Percentiles rank a stretch among this genome's conserved stretches.
Conservation (phyloP, 768 basidiomycete genomes). For the Kwoniella sp. region DNA sequence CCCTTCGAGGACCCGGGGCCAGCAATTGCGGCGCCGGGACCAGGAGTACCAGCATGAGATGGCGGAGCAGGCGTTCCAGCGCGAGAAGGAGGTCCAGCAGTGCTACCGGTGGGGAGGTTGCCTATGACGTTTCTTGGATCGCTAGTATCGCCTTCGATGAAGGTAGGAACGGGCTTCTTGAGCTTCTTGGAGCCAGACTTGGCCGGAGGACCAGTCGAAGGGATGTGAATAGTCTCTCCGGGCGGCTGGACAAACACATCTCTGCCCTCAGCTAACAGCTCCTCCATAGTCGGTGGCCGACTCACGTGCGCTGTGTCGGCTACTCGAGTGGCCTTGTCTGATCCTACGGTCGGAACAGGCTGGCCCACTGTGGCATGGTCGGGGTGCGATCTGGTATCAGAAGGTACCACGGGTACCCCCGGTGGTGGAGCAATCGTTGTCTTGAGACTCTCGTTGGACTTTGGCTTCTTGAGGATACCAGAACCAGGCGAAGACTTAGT, state of each 20-base stretch:
- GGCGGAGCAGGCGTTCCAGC: slow-evolving; percentile 14
- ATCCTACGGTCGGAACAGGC: slow-evolving; percentile 12
- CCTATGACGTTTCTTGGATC: slow-evolving; percentile 6
- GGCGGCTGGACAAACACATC: slow-evolving; percentile 17
- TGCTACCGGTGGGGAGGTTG: background rate
- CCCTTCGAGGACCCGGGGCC: slow-evolving; percentile 1
- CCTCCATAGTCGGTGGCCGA: slow-evolving; percentile 11
- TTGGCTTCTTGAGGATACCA: slow-evolving; percentile 31
- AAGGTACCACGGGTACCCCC: slow-evolving; percentile 20
- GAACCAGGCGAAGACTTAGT: slow-evolving; percentile 5
- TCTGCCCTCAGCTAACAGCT: slow-evolving; percentile 15
- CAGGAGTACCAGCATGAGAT: background rate
- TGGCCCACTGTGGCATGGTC: slow-evolving; percentile 21
- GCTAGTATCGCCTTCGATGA: slow-evolving; percentile 1
- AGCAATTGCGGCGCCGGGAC: background rate
- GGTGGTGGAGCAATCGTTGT: slow-evolving; percentile 3
- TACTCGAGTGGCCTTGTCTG: slow-evolving; percentile 39
- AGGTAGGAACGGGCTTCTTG: slow-evolving; percentile 21
- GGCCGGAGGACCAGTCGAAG: slow-evolving; percentile 4
- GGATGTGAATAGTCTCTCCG: slow-evolving; percentile 12
- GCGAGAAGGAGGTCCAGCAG: slow-evolving; percentile 16
- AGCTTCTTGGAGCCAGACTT: slow-evolving; percentile 25
- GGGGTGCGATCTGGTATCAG: slow-evolving; percentile 20
- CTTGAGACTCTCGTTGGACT: slow-evolving; percentile 29
- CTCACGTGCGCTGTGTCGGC: slow-evolving; percentile 34